A percentile compares a stretch with the other conserved stretches of the same genome.
Evolutionary conservation across 176 grass and related monocot genomes (phyloP).

Genomic region (Oryza rufipogon): DNA sequence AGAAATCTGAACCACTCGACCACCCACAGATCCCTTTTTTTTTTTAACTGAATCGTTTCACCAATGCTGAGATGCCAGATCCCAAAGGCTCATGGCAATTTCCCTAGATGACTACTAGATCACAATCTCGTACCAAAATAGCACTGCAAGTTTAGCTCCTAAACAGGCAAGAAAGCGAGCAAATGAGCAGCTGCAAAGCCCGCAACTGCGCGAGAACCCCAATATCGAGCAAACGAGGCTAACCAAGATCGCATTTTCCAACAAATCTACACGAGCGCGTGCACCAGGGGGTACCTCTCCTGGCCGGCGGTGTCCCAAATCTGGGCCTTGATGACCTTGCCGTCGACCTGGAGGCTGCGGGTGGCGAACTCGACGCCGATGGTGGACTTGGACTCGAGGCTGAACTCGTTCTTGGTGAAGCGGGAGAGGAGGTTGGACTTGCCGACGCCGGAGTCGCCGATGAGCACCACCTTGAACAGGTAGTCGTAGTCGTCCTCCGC

Average conservation of each 20-base stretch:
- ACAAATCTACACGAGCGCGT: slow-evolving; percentile 29
- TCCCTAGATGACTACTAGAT: neutral
- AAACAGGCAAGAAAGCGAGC: slow-evolving; percentile 16
- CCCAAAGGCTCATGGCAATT: neutral
- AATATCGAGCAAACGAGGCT: slow-evolving; percentile 16
- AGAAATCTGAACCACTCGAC: slow-evolving; percentile 32
- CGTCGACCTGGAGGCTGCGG: slow-evolving; percentile 70
- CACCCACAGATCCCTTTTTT: slow-evolving; percentile 29
- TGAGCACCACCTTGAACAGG: slow-evolving; percentile 92
- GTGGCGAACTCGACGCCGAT: slow-evolving; percentile 99
- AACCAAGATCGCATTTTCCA: slow-evolving; percentile 14
- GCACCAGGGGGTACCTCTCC: slow-evolving; percentile 45
- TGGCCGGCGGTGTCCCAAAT: slow-evolving; percentile 82
- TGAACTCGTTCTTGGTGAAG: slow-evolving; percentile 98
- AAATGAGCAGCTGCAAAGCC: neutral
- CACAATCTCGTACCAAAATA: slow-evolving; percentile 11
- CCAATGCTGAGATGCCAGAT: neutral
- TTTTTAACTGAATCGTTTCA: slow-evolving; percentile 10
- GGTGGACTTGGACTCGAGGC: slow-evolving; percentile 96
- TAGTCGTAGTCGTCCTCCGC: slow-evolving; percentile 98
- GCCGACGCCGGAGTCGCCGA: slow-evolving; percentile 95
- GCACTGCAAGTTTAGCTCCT: slow-evolving; percentile 3
- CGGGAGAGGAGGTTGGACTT: slow-evolving; percentile 95
- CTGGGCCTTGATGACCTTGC: slow-evolving; percentile 81
- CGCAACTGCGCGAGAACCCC: neutral